Base-by-base conservation (phyloP, 1,139 yeast genomes). In the Chernovozyma sophiae-reginae region DNA sequence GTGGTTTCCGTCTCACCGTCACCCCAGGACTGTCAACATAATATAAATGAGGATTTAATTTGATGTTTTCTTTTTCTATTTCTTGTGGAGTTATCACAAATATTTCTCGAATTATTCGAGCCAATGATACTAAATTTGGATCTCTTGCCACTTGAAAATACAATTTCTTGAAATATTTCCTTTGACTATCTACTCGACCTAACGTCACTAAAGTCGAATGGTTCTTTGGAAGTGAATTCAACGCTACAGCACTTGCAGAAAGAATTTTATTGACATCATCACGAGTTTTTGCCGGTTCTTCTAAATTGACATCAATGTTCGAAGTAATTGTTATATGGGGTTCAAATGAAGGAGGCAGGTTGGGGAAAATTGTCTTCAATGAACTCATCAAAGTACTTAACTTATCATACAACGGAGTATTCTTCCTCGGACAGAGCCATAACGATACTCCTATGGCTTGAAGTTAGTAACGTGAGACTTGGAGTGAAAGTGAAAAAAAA, bases 271-370 rank as follows among this genome's bases (percentile, higher is more conserved):
- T 77, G 2, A 81, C 85, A 39, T 78, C 82, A 23, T 70, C 75
- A 25, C 70, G 68, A 12, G 73, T 67, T 31, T 68, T 60, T 11
- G 46, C 56, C 17, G 60, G 48, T 37, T 69, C 61, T 5, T 56
- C 58, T 42, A 64, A 46, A 39, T 65, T 60, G 29, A 80, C 63
- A 3, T 59, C 60, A 25, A 85, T 64, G 41, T 78, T 73, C 22
- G 87, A 72, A 2, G 90, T 78, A 26, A 86, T 70, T 2, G 95
- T 86, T 30, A 86, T 71, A 53, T 86, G 95, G 4, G 95, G 95
- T 41, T 78, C 85, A 47, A 85, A 81, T 30, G 52, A 55, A 2
- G 76, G 74, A 4, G 82, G 78, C 20, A 81, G 82, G 33, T 80
- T 84, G 13, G 86, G 86, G 51, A 85, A 83, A 18, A 84, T 60